phyloP scores from a whole-genome alignment of 495 filamentous ascomycete genomes.

The Podospora pseudocomata region DNA sequence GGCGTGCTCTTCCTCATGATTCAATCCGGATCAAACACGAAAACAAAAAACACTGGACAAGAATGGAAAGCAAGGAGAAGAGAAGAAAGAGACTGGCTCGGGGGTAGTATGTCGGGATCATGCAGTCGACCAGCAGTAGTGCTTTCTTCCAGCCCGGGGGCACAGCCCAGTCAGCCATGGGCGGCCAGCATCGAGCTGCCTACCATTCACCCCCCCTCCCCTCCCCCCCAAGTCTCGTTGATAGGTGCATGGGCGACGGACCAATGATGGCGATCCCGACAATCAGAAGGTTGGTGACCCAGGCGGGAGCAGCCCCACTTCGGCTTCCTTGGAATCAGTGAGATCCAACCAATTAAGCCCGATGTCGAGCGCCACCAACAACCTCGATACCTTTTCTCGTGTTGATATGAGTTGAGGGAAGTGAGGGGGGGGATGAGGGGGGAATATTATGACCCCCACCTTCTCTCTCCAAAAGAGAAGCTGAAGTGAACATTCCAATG shows the following conservation, averaged over 20 bases:
- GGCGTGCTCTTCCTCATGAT: constrained; percentile 2
- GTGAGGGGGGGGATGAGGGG: too few species aligned
- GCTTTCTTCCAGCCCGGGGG: neutral
- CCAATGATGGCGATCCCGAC: constrained; percentile 21
- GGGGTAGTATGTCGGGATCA: neutral
- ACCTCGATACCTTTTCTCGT: neutral
- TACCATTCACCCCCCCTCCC: neutral
- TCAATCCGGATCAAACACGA: neutral
- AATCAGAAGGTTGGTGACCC: constrained; percentile 5
- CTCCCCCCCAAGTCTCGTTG: constrained; percentile 1
- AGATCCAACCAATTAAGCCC: constrained; percentile 7
- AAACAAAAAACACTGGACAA: neutral
- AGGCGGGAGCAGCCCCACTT: constrained; percentile 7
- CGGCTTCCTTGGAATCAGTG: neutral
- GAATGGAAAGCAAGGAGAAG: neutral
- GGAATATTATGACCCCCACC: neutral
- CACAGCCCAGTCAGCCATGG: neutral
- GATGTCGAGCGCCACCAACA: constrained; percentile 8
- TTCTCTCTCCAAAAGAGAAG: neutral
- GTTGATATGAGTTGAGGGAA: neutral
- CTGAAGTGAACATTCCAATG: neutral
- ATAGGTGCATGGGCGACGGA: constrained; percentile 11
- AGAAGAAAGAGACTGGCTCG: neutral
- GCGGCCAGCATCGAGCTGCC: neutral
- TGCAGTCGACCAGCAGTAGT: neutral